A percentile compares a stretch with the other conserved stretches of the same genome.
Evolutionary conservation across 176 grass and related monocot genomes (phyloP).

Genomic region (Hordeum vulgare): DNA sequence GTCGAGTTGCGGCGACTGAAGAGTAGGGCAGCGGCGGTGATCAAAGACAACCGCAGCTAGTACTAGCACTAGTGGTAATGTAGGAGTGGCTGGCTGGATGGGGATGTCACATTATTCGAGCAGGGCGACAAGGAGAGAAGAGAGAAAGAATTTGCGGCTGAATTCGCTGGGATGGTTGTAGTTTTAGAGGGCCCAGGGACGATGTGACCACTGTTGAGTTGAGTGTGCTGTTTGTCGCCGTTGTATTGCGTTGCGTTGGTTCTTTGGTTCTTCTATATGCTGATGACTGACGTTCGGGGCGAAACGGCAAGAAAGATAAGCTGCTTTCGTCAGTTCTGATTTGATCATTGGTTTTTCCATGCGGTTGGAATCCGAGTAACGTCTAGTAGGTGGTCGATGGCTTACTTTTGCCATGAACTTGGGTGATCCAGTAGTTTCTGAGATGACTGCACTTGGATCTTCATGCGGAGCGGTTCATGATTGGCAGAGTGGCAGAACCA

Average conservation of each 20-base stretch:
- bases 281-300: not conserved
- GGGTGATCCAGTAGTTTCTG: not conserved
- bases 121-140: not conserved
- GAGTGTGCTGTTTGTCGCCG: not conserved
- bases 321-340: not conserved
- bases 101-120: not conserved
- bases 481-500: not conserved
- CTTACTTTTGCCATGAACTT: not conserved
- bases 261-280: constrained; percentile 22
- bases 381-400: not conserved
- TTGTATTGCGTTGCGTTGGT: not conserved
- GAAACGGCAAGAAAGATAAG: not conserved
- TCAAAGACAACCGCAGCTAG: constrained; percentile 10
- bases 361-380: not conserved
- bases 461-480: not conserved
- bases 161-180: constrained; percentile 12
- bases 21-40: not conserved
- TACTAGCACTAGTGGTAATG: not conserved
- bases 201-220: not conserved
- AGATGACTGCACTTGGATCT: not conserved
- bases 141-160: not conserved
- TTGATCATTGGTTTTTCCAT: not conserved
- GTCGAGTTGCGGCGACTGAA: constrained; percentile 43
- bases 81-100: not conserved
- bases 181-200: not conserved